phyloP scores from a whole-genome alignment of 495 filamentous ascomycete genomes.

The Daldinia caldariorum region DNA sequence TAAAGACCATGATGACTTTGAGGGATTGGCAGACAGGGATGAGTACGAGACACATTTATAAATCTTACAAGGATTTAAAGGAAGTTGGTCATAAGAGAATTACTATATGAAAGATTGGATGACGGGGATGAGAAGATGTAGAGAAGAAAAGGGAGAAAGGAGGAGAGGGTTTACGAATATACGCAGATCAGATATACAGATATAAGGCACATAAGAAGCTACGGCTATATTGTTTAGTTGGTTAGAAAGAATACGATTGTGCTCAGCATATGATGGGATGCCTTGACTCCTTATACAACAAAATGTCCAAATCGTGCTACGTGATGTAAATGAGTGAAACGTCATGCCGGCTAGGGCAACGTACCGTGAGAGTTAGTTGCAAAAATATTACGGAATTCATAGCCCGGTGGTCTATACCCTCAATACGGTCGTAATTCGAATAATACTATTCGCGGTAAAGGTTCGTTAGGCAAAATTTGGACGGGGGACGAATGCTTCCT shows the following conservation, averaged over 20 bases:
- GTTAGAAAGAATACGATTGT: not conserved
- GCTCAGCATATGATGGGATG: not conserved
- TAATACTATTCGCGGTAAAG: too few species aligned
- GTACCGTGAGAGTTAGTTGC: too few species aligned
- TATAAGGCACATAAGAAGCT: constrained; percentile 4
- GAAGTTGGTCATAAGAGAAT: not conserved
- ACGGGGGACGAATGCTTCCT: constrained; percentile 45
- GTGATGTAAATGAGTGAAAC: too few species aligned
- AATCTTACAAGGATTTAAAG: not conserved
- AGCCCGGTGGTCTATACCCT: too few species aligned
- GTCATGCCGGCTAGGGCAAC: too few species aligned
- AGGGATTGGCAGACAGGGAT: constrained; percentile 52
- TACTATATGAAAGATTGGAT: not conserved
- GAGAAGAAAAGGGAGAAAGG: not conserved
- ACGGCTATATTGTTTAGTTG: not conserved
- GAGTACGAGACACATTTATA: constrained; percentile 63
- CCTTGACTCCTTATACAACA: not conserved
- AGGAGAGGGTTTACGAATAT: constrained; percentile 20
- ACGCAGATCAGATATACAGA: constrained; percentile 25
- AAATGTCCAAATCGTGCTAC: too few species aligned
- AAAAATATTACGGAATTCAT: too few species aligned
- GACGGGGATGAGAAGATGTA: constrained; percentile 1
- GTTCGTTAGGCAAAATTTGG: not conserved
- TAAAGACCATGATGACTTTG: constrained; percentile 49
- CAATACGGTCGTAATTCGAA: too few species aligned